Evolutionary conservation across 305 asterid species (phyloP), one percentile per base, ranked within the genome.

Genomic region (Plantago lanceolata): DNA sequence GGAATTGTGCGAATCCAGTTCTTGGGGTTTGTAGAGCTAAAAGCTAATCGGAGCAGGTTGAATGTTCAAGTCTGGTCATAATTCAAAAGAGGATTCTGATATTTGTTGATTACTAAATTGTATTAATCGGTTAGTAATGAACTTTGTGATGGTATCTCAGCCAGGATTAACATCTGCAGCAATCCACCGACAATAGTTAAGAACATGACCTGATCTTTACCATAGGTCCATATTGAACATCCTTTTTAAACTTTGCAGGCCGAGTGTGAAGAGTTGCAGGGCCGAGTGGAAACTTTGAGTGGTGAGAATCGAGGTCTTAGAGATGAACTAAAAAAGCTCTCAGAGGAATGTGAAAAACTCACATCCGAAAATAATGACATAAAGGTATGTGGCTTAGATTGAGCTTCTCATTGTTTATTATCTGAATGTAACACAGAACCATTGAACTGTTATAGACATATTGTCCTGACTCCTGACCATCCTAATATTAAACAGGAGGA

Each of bases 231-330:
- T 54, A 33, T 53, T 21, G 1, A 14, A 54, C 40, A 54, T 54
- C n/a, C 13, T 31, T 26, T 52, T 21, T 12, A 7, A 16, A 9
- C 11, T 19, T 72, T 69, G 61, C 81, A 92, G 98, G 98, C 95
- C 2, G 98, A 89, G 83, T 91, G 98, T 64, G 98, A 91, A 77
- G 95, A 89, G 79, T 80, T 91, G 61, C 98, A 91, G 59, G 89
- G 76, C 48, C 84, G 77, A 76, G 98, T 92, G 66, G 97, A 85
- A 73, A 51, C 76, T 15, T 67, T 92, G 75, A 89, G 44, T 74
- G 75, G 40, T 37, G 96, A 89, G 83, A 92, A 92, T 61, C 82
- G 72, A 47, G 62, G 82, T 2, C 84, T 92, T 47, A 81, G 85
- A 74, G 95, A 84, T 8, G 98, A 92, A 73, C 68, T 92, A 69